A percentile compares a stretch with the other conserved stretches of the same genome.
phyloP scores from a whole-genome alignment of 83 land plant genomes.

The Diphasiastrum complanatum region DNA sequence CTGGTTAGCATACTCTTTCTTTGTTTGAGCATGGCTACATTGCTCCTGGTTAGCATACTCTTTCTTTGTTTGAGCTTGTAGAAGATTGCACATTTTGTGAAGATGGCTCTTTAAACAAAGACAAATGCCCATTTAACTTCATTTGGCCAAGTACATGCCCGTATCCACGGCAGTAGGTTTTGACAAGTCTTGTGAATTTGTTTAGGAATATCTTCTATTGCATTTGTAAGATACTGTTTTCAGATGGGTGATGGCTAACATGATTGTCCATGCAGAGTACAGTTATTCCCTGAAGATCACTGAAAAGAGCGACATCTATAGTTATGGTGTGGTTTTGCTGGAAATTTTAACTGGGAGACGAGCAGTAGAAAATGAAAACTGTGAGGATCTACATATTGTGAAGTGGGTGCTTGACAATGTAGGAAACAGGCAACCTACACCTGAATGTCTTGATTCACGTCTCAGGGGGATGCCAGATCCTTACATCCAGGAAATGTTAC shows the following conservation, averaged over 20 bases:
- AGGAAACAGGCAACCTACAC: not conserved
- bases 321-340: slow-evolving; percentile 41
- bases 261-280: slow-evolving; percentile 24
- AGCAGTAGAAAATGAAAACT: slow-evolving; percentile 22
- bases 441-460: slow-evolving; percentile 28
- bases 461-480: slow-evolving; percentile 27
- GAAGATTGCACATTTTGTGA: not conserved
- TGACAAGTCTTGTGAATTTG: not conserved
- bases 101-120: too few species aligned
- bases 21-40: not conserved
- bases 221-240: too few species aligned
- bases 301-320: slow-evolving; percentile 42
- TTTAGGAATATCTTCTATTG: too few species aligned
- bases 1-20: slow-evolving; percentile 14
- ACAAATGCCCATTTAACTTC: too few species aligned
- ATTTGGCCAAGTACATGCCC: too few species aligned
- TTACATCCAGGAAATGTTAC: slow-evolving; percentile 30
- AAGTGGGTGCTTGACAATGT: slow-evolving; percentile 36
- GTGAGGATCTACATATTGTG: slow-evolving; percentile 32
- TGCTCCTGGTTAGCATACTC: not conserved
- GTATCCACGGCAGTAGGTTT: too few species aligned
- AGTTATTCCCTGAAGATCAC: slow-evolving; percentile 38
- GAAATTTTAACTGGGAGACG: slow-evolving; percentile 35
- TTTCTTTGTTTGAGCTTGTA: not conserved
- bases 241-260: not conserved